A percentile compares a stretch with the other conserved stretches of the same genome.
Conservation (phyloP, 1,284 basidiomycete species). For the Cutaneotrichosporon sp. region DNA sequence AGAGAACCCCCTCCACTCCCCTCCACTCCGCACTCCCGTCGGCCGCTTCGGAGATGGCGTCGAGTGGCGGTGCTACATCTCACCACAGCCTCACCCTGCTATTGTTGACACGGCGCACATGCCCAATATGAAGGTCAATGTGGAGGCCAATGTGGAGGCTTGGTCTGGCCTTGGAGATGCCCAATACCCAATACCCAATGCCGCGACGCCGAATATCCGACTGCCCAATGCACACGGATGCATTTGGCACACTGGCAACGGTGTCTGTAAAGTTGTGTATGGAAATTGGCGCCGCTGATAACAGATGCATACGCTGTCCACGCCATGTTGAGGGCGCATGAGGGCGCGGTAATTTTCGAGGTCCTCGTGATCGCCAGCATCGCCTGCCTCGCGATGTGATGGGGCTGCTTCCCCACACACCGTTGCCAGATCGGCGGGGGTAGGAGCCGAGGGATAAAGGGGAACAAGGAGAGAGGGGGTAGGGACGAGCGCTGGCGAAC, state of each 20-base stretch:
- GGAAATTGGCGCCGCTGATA: neutral
- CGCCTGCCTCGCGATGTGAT: too few species aligned
- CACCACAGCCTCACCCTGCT: neutral
- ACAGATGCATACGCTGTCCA: neutral
- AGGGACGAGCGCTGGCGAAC: too few species aligned
- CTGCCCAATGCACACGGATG: neutral
- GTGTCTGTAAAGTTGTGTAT: neutral
- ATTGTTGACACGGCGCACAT: neutral
- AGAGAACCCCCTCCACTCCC: neutral
- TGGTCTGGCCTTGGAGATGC: too few species aligned
- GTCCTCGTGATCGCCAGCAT: neutral
- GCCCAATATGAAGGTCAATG: neutral
- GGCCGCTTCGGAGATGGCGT: neutral
- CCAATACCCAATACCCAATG: neutral
- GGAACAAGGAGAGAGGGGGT: too few species aligned
- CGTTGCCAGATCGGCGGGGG: too few species aligned
- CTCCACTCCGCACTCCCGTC: neutral
- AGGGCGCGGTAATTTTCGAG: neutral
- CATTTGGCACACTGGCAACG: neutral
- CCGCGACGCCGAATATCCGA: neutral
- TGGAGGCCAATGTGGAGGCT: neutral
- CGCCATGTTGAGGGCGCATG: neutral
- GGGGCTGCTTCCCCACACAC: too few species aligned
- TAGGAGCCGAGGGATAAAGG: too few species aligned
- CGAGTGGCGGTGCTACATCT: neutral